Evolutionary conservation across 169 alveolate species (phyloP).

Genomic region (Toxoplasma gondii): DNA sequence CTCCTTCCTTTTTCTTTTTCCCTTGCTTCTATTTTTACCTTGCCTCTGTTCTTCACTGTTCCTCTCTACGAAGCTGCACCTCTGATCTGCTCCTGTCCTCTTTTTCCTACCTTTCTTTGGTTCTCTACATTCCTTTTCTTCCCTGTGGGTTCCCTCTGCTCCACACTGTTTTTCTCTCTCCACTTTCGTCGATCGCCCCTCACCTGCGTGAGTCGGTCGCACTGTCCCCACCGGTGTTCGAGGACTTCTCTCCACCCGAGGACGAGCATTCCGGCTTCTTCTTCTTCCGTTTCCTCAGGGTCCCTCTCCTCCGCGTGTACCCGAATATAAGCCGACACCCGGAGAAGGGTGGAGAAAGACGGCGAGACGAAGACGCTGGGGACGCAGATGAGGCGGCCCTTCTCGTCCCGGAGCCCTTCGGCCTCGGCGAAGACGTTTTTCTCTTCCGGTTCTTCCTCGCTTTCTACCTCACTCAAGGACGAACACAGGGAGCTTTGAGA

Average conservation of each 20-base stretch:
- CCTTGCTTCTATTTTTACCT: no score
- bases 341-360: background rate
- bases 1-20: no score
- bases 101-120: background rate
- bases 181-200: background rate
- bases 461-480: background rate
- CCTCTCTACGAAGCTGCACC: no score
- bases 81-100: background rate
- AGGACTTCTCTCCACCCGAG: conserved; percentile 25
- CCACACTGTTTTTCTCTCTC: background rate
- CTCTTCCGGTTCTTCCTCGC: no score
- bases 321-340: conserved; percentile 14
- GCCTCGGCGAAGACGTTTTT: background rate
- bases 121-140: no score
- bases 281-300: background rate
- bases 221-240: background rate
- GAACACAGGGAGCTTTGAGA: background rate
- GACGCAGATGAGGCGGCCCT: background rate
- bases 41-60: no score
- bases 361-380: background rate
- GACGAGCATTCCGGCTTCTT: background rate
- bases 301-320: background rate
- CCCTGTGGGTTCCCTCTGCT: no score
- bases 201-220: background rate
- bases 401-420: background rate